phyloP scores from a whole-genome alignment of 202 grass and related monocot genomes.

The Panicum virgatum region DNA sequence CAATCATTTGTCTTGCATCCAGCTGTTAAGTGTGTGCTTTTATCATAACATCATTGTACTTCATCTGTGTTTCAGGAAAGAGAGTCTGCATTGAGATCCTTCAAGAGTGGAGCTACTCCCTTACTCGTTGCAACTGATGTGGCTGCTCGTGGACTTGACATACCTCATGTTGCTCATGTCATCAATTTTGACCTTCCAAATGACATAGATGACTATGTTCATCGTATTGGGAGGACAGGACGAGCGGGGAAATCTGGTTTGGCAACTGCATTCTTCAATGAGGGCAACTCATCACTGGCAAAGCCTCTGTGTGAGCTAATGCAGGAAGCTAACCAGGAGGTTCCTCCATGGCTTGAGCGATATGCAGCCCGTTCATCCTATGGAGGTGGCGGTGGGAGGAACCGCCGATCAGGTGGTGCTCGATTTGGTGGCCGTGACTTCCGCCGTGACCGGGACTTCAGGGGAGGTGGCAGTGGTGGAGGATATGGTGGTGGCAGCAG shows the following conservation, averaged over 20 bases:
- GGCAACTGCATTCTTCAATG: slow-evolving; percentile 97
- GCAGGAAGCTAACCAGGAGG: slow-evolving; percentile 96
- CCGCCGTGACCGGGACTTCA: slow-evolving; percentile 54
- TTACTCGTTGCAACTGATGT: slow-evolving; percentile 94
- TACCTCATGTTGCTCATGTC: slow-evolving; percentile 90
- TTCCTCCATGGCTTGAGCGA: slow-evolving; percentile 75
- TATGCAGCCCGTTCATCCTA: slow-evolving; percentile 62
- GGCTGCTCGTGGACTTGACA: slow-evolving; percentile 92
- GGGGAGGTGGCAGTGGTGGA: slow-evolving; percentile 44
- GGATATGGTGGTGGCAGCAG: slow-evolving; percentile 41
- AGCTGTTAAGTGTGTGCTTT: background rate
- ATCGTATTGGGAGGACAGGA: slow-evolving; percentile 95
- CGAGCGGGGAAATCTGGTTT: slow-evolving; percentile 84
- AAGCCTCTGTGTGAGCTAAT: slow-evolving; percentile 77
- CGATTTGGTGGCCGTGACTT: slow-evolving; percentile 92
- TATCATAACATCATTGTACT: slow-evolving; percentile 8
- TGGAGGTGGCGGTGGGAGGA: slow-evolving; percentile 70
- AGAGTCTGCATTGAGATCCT: slow-evolving; percentile 73
- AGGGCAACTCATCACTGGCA: slow-evolving; percentile 71
- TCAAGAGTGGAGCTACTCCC: slow-evolving; percentile 83
- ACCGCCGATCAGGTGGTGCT: slow-evolving; percentile 64
- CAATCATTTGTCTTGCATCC: background rate
- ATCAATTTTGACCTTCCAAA: slow-evolving; percentile 98
- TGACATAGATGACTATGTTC: slow-evolving; percentile 98
- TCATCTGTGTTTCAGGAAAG: slow-evolving; percentile 69